Base-by-base conservation (phyloP, 108 stramenopile genomes). In the Parmales sp. region DNA sequence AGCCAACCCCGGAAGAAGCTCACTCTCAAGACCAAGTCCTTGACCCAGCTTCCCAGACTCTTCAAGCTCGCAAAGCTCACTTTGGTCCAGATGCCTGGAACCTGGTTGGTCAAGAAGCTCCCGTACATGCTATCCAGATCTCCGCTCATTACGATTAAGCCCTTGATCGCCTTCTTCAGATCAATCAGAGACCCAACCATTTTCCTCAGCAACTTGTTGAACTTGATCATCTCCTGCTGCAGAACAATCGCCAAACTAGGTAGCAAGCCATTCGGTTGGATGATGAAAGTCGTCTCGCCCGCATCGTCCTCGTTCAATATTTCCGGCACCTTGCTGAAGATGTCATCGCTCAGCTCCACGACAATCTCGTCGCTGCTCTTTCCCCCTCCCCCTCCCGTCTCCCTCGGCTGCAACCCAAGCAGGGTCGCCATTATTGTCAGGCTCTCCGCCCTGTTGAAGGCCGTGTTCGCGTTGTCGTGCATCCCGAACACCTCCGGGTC, bases 381-480 rank as follows among this genome's bases (percentile, higher is more conserved):
- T 2, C 80, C 82, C 20, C 66, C 68, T 9, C 78, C 76, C 26
- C 76, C 64, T 20, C 80, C 60, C 9, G 22, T 19, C 49, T 76
- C 75, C 11, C 82, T 75, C 1, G 84, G 82, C 72, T 85, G 84
- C 7, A 85, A 69, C 37, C 38, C 37, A 20, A 85, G 16, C 11
- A 80, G 39, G 20, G 80, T 72, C n/a, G 29, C 19, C 70, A 85
- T 77, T 31, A 85, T 48, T 11, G 41, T 39, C 36, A 74, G 29
- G 7, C 67, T 74, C 45, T 85, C 84, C 41, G 72, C 69, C 45
- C 54, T 44, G 66, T 85, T 83, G 66, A 82, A 86, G n/a, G 82
- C 82, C 13, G 82, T 80, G 63, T 86, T 83, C 16, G 85, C 85
- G 50, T 86, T 86, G 51, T 84, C 73, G 75, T 86, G 85, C 85